These are phyloP conservation scores for Backusella australiensis DNA, from an alignment of 192 early-diverging fungal species.

Conservation along the genomic window DNA sequence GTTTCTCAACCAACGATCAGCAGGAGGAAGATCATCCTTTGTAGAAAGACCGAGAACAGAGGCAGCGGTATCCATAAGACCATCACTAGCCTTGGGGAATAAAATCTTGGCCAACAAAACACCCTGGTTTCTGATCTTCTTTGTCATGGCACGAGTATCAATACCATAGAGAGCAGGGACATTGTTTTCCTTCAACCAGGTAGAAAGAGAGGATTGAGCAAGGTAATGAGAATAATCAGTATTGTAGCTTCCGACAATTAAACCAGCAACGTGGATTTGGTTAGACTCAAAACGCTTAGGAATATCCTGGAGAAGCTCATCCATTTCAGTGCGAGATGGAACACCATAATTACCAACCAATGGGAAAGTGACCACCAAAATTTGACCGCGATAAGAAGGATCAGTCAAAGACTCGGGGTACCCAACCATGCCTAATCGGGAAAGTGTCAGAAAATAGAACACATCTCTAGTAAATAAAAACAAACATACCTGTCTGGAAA, in stretches of 20 bases:
- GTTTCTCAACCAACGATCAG: conserved; percentile 55
- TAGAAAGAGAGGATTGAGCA: conserved; percentile 76
- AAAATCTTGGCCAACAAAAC: conserved; percentile 89
- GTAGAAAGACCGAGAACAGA: conserved; percentile 41
- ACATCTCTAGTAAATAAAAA: conserved; percentile 11
- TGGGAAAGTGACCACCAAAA: conserved; percentile 97
- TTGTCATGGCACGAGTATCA: conserved; percentile 95
- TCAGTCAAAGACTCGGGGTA: conserved; percentile 98
- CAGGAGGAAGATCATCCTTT: conserved; percentile 1
- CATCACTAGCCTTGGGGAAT: conserved; percentile 67
- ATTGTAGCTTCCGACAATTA: conserved; percentile 90
- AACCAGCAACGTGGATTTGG: conserved; percentile 90
- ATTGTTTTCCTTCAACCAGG: conserved; percentile 91
- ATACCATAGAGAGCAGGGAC: conserved; percentile 94
- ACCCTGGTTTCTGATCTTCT: conserved; percentile 92
- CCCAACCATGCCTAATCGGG: conserved; percentile 82
- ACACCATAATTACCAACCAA: conserved; percentile 98
- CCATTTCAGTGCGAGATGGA: conserved; percentile 82
- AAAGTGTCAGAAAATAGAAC: conserved; percentile 7
- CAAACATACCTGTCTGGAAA: conserved; percentile 88
- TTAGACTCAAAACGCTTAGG: conserved; percentile 95
- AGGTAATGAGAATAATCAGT: conserved; percentile 93
- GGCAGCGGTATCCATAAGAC: conserved; percentile 35
- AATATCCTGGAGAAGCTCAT: conserved; percentile 80
- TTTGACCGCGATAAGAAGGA: conserved; percentile 97